Evolutionary conservation across 2,329 filamentous ascomycete species (phyloP).

Genomic region (Talaromyces verruculosus): DNA sequence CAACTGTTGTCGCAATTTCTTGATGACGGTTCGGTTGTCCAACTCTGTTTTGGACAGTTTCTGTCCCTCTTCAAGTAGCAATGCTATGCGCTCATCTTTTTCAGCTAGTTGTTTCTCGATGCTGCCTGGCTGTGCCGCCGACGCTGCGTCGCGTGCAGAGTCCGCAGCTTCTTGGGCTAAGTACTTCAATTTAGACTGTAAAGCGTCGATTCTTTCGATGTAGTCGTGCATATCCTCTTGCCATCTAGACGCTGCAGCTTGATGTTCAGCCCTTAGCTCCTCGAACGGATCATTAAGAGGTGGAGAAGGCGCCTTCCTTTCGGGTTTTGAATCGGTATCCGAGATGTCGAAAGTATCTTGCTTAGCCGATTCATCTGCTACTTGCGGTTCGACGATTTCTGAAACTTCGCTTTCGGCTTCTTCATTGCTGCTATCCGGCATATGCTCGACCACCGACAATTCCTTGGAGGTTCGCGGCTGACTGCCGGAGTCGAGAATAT

Average conservation of each 20-base stretch:
- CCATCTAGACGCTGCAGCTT: slow-evolving; percentile 57
- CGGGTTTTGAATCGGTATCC: background rate
- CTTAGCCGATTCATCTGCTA: background rate
- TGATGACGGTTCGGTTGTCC: slow-evolving; percentile 78
- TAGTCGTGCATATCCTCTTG: slow-evolving; percentile 82
- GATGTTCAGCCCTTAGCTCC: slow-evolving; percentile 52
- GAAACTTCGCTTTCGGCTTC: slow-evolving; percentile 14
- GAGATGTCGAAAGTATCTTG: background rate
- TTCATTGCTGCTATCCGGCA: background rate
- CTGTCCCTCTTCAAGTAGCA: slow-evolving; percentile 89
- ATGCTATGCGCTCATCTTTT: slow-evolving; percentile 85
- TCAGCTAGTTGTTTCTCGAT: slow-evolving; percentile 78
- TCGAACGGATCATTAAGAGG: slow-evolving; percentile 34
- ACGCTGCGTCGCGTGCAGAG: slow-evolving; percentile 67
- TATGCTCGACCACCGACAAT: background rate
- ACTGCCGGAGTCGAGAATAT: slow-evolving; percentile 33
- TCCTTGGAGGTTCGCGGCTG: slow-evolving; percentile 33
- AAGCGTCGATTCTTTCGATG: slow-evolving; percentile 83
- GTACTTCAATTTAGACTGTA: slow-evolving; percentile 89
- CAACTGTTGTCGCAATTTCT: slow-evolving; percentile 65
- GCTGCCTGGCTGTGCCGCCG: slow-evolving; percentile 63
- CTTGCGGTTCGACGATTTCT: slow-evolving; percentile 9
- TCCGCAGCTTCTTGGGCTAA: slow-evolving; percentile 77
- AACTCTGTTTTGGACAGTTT: slow-evolving; percentile 83
- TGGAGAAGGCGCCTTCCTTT: background rate